Conservation (phyloP, 345 rosid species). For the Rhizophora mangle region DNA sequence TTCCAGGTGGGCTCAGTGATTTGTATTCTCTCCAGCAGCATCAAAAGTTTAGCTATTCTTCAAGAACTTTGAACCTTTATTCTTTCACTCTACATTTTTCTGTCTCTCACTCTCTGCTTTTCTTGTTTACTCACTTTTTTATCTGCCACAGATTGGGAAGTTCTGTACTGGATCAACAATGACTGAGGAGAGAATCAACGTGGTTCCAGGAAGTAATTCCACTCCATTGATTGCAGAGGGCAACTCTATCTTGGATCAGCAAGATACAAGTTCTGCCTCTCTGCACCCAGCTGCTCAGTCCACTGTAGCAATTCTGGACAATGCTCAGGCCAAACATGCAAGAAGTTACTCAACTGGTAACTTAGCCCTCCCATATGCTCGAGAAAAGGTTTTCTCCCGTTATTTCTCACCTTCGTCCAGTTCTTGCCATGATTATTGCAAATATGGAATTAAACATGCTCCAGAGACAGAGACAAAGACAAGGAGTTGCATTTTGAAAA, state of each 20-base stretch:
- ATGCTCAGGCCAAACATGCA: conserved; percentile 18
- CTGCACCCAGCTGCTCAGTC: background rate
- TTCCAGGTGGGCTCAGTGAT: conserved; percentile 8
- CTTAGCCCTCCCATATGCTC: conserved; percentile 25
- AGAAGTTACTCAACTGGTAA: conserved; percentile 53
- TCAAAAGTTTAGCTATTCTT: background rate
- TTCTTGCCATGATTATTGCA: conserved; percentile 31
- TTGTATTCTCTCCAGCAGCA: background rate
- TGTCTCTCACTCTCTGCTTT: background rate
- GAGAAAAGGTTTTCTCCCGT: conserved; percentile 25
- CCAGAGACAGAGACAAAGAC: background rate
- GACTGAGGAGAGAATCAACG: conserved; percentile 26
- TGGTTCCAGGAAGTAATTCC: conserved; percentile 5
- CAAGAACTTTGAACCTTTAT: background rate
- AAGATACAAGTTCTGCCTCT: conserved; percentile 1
- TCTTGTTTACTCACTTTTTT: background rate
- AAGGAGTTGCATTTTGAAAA: conserved; percentile 19
- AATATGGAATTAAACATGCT: conserved; percentile 16
- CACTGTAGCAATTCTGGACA: conserved; percentile 9
- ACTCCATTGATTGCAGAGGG: background rate
- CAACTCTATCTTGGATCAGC: background rate
- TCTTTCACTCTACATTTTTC: background rate
- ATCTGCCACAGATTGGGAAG: conserved; percentile 18
- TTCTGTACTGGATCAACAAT: conserved; percentile 18
- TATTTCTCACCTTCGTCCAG: conserved; percentile 23